These are phyloP conservation scores for Fusarium napiforme DNA, from an alignment of 2,329 filamentous ascomycete genomes.

Conservation along the genomic window DNA sequence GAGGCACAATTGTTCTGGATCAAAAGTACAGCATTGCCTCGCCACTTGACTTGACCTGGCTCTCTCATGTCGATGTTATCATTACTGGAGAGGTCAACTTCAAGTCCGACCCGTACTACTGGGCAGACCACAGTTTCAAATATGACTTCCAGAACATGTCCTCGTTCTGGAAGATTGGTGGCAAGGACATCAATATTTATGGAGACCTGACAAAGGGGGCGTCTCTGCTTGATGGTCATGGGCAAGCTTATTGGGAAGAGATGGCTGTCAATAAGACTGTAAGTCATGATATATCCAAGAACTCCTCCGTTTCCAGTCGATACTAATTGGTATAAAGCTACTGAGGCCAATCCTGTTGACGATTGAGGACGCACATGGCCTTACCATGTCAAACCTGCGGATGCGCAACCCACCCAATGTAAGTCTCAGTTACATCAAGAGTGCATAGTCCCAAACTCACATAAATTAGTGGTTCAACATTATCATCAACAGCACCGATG, in stretches of 20 bases:
- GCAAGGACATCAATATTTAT: constrained; percentile 68
- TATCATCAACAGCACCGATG: constrained; percentile 72
- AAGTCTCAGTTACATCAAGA: neutral
- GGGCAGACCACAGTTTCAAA: constrained; percentile 72
- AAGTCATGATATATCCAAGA: constrained; percentile 34
- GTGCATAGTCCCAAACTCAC: neutral
- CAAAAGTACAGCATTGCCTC: constrained; percentile 71
- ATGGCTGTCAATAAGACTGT: constrained; percentile 32
- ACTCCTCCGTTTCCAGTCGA: neutral
- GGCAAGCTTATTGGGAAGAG: constrained; percentile 42
- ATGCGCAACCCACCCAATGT: constrained; percentile 65
- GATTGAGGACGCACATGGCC: constrained; percentile 54
- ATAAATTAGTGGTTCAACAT: constrained; percentile 59
- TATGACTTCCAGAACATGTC: constrained; percentile 74
- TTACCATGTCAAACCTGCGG: constrained; percentile 68
- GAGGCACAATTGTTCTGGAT: constrained; percentile 70
- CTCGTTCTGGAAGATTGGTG: constrained; percentile 48
- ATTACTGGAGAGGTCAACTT: constrained; percentile 68
- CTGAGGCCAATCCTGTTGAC: constrained; percentile 40
- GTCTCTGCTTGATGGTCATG: constrained; percentile 67
- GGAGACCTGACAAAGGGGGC: constrained; percentile 73
- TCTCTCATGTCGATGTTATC: constrained; percentile 71
- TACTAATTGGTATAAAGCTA: constrained; percentile 9
- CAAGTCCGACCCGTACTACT: constrained; percentile 74
- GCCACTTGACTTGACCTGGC: constrained; percentile 72